Base-by-base conservation (phyloP, 2,329 filamentous ascomycete genomes). In the Aspergillus arachidicola region DNA sequence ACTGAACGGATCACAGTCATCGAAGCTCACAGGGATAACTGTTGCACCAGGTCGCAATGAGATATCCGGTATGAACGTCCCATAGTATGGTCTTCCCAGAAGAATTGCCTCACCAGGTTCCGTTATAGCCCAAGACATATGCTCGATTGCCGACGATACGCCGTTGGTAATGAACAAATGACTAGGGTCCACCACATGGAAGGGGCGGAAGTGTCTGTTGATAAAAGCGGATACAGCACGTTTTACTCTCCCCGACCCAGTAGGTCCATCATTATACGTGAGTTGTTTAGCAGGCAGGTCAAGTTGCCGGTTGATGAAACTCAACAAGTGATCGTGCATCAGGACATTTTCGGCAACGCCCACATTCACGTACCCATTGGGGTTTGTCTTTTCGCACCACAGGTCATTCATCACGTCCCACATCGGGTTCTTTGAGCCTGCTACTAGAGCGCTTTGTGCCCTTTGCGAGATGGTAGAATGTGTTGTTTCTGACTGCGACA, bases 321-420 rank as follows among this genome's bases (percentile, higher is more conserved):
- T 68, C 2, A 78, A 70, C 3, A 86, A 75, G 3, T 75, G 68
- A 21, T 78, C 68, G 60, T 85, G 83, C 83, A 86, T 84, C 48
- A 86, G 77, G 0, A 73, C 71, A 68, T 86, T 86, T 69, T 86
- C 84, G 6, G 84, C 84, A 1, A 86, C 75, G 1, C 83, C 84
- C 0, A 86, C 76, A 62, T 80, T 84, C 36, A 85, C 73, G 63
- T 80, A 84, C 30, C 84, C 84, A 16, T 72, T 66, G 0, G 72
- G 72, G 46, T 74, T 74, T 21, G 61, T 69, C 2, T 62, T 21
- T n/a, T 79, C 76, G 59, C 83, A 67, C 76, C 79, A 86, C 6
- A 80, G 70, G 64, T 86, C 76, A 9, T 72, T 69, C 46, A 85
- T 70, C 45, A 85, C 75, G 12, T 81, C 75, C 79, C 81, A 83